phyloP scores from a whole-genome alignment of 2,329 filamentous ascomycete species.

The Myriosclerotinia curreyana region DNA sequence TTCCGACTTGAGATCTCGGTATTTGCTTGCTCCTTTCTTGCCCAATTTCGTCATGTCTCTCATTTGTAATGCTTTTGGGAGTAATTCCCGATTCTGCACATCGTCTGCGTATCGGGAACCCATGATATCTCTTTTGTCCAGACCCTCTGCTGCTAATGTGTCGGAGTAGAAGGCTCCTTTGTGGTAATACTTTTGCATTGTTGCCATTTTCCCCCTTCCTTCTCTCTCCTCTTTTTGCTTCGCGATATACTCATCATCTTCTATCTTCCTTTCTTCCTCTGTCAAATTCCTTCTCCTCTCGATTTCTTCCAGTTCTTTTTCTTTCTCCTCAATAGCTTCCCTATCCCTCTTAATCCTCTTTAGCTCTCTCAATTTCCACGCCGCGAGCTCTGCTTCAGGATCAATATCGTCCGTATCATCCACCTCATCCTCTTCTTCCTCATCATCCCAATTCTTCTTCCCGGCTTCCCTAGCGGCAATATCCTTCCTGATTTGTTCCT shows the following conservation, averaged over 20 bases:
- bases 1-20: conserved; percentile 72
- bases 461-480: conserved; percentile 69
- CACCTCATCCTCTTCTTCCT: conserved; percentile 69
- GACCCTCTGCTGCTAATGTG: conserved; percentile 69
- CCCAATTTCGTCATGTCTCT: conserved; percentile 92
- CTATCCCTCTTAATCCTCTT: conserved; percentile 84
- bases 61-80: conserved; percentile 90
- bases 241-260: conserved; percentile 76
- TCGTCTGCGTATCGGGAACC: conserved; percentile 81
- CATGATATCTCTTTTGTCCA: conserved; percentile 82
- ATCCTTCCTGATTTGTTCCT: conserved; percentile 83
- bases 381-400: conserved; percentile 81
- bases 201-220: conserved; percentile 74
- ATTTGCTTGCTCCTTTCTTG: conserved; percentile 86
- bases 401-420: conserved; percentile 88
- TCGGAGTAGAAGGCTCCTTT: conserved; percentile 94
- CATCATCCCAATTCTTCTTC: conserved; percentile 81
- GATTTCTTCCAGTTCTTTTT: conserved; percentile 83
- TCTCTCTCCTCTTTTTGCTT: conserved; percentile 57
- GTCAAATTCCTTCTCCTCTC: conserved; percentile 85
- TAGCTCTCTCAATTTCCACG: conserved; percentile 91
- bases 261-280: conserved; percentile 77
- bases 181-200: conserved; percentile 96
- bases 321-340: conserved; percentile 76
- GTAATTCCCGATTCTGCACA: conserved; percentile 71